These are phyloP conservation scores for Soucietia sequanensis DNA, from an alignment of 805 yeast species.

Conservation along the genomic window DNA sequence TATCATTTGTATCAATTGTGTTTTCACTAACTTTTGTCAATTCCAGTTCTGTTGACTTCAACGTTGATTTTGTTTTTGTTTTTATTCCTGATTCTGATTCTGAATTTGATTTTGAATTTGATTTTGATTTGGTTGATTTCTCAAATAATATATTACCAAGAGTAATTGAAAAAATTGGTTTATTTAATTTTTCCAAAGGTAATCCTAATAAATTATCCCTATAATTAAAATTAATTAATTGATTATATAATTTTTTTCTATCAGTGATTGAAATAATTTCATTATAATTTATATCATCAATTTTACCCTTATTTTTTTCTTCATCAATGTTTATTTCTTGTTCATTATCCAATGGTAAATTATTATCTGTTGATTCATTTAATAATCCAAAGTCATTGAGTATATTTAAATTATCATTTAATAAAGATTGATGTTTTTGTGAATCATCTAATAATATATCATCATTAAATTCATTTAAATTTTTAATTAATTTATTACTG, in stretches of 20 bases:
- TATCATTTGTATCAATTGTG: no score
- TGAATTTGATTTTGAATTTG: no score
- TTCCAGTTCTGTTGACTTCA: no score
- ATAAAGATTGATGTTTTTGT: background rate
- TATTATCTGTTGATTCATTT: background rate
- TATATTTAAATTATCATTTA: background rate
- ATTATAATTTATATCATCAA: background rate
- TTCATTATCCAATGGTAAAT: background rate
- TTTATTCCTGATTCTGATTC: no score
- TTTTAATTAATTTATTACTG: background rate
- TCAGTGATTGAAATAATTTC: slow-evolving; percentile 10
- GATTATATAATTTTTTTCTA: slow-evolving; percentile 20
- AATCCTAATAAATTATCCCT: slow-evolving; percentile 21
- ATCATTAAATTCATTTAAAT: background rate
- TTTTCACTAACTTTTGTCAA: no score
- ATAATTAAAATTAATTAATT: slow-evolving; percentile 26
- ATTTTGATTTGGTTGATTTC: no score
- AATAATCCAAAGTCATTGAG: background rate
- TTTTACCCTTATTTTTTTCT: background rate
- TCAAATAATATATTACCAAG: slow-evolving; percentile 42
- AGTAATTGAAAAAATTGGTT: slow-evolving; percentile 33
- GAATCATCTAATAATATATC: background rate
- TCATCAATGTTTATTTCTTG: background rate
- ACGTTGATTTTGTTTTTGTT: no score
- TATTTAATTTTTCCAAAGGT: slow-evolving; percentile 12